Conservation (phyloP, 1,139 yeast genomes). For the Kurtzmaniella quercitrusa region DNA sequence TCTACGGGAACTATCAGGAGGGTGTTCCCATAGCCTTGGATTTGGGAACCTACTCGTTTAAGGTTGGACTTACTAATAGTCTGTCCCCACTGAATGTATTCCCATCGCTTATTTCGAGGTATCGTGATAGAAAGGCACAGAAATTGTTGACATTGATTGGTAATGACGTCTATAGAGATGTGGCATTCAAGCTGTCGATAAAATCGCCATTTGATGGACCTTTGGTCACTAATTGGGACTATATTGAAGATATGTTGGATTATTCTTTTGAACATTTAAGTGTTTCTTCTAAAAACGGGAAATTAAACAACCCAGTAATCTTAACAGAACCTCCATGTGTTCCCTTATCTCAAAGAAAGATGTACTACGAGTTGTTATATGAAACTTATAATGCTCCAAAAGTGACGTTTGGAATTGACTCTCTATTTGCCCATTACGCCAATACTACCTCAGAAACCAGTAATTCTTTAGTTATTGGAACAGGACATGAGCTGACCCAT, state of each 20-base stretch:
- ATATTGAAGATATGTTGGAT: constrained; percentile 76
- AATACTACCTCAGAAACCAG: constrained; percentile 23
- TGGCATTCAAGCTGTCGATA: constrained; percentile 61
- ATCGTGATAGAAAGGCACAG: constrained; percentile 70
- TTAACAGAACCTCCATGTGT: constrained; percentile 75
- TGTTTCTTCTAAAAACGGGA: constrained; percentile 49
- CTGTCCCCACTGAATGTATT: constrained; percentile 59
- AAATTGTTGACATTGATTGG: constrained; percentile 73
- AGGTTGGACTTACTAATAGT: constrained; percentile 65
- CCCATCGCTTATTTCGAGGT: constrained; percentile 67
- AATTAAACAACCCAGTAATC: constrained; percentile 74
- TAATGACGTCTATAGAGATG: constrained; percentile 72
- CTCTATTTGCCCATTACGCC: constrained; percentile 67
- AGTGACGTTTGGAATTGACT: constrained; percentile 77
- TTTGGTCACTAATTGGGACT: constrained; percentile 88
- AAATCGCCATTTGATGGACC: constrained; percentile 86
- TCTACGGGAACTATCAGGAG: constrained; percentile 45
- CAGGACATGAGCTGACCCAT: constrained; percentile 81
- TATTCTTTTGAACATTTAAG: constrained; percentile 78
- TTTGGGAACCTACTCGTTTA: constrained; percentile 65
- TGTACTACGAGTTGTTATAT: constrained; percentile 75
- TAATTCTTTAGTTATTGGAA: constrained; percentile 69
- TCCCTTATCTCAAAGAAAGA: constrained; percentile 63
- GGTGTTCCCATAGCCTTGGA: constrained; percentile 78
- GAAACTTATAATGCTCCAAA: constrained; percentile 77